Base-by-base conservation (phyloP, 768 basidiomycete species). In the Russula abietina region DNA sequence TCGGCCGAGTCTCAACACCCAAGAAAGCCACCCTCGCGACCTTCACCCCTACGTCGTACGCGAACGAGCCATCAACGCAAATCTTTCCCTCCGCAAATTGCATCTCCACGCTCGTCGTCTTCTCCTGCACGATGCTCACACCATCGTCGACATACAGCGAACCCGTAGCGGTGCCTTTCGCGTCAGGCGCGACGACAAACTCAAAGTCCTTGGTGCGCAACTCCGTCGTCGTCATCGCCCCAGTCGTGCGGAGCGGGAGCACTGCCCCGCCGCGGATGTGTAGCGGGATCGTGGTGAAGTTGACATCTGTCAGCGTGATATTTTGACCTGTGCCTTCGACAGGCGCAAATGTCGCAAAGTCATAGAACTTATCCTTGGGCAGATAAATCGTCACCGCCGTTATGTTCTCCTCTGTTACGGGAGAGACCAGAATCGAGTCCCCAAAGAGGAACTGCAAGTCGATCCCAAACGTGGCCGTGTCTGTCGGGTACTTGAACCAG, bases 361-460 rank as follows among this genome's bases (percentile, higher is more conserved):
- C 82, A 74, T 88, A 88, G 75, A 86, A 88, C 51, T 73, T 79
- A 67, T 87, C 86, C 9, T 78, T 71, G 1, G 87, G 86, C 52
- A 87, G 79, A 73, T 88, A 88, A 62, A 82, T 76, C 9, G 74
- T 73, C 50, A 87, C 85, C 26, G 81, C 78, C 9, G 82, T 86
- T 30, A 81, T 71, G 69, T 82, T 77, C 64, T 85, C 82, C 30
- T 81, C 79, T 0, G 84, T 84, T 26, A 88, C 86, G 16, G 87
- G 87, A 0, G 85, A 85, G 8, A 88, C 84, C 52, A 88, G 82
- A 70, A 89, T 75, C 11, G 83, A 82, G 67, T 81, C 76, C 12
- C 86, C 87, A 68, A 78, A 88, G 77, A 88, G 80, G 78, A 85
- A 88, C 68, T 89, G 87, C 41, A 81, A 77, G 65, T 87, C 86